A percentile compares a stretch with the other conserved stretches of the same genome.
These are phyloP conservation scores for Daldinia childiae DNA, from an alignment of 495 filamentous ascomycete species.

Conservation along the genomic window DNA sequence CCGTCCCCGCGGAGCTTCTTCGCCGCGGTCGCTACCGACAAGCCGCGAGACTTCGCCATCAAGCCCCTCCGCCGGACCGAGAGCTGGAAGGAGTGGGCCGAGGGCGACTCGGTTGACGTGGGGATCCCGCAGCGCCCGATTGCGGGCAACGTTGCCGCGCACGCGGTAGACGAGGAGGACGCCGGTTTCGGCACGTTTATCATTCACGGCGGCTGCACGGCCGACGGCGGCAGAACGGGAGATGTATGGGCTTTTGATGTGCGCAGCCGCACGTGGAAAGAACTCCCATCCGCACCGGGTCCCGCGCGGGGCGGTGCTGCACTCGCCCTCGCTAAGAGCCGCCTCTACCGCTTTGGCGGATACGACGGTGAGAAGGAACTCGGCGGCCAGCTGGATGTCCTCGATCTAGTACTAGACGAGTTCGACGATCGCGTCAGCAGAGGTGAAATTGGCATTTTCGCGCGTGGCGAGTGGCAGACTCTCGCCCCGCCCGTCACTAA, in stretches of 20 bases:
- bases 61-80: slow-evolving; percentile 39
- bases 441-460: slow-evolving; percentile 51
- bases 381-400: slow-evolving; percentile 71
- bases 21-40: slow-evolving; percentile 58
- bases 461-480: slow-evolving; percentile 53
- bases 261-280: slow-evolving; percentile 65
- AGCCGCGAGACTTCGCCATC: slow-evolving; percentile 53
- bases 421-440: slow-evolving; percentile 58
- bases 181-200: slow-evolving; percentile 68
- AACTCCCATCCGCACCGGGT: slow-evolving; percentile 68
- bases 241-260: slow-evolving; percentile 81
- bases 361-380: slow-evolving; percentile 72
- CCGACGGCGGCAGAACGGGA: slow-evolving; percentile 57
- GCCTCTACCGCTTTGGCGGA: slow-evolving; percentile 77
- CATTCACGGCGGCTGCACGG: slow-evolving; percentile 75
- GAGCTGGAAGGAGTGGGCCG: slow-evolving; percentile 56
- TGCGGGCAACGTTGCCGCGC: slow-evolving; percentile 57
- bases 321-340: slow-evolving; percentile 64
- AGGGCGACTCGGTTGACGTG: slow-evolving; percentile 51
- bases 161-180: slow-evolving; percentile 55
- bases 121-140: slow-evolving; percentile 59
- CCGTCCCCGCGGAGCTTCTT: slow-evolving; percentile 59
- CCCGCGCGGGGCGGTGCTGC: slow-evolving; percentile 69
- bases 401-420: slow-evolving; percentile 58
- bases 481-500: slow-evolving; percentile 35